phyloP scores from a whole-genome alignment of 768 basidiomycete species.

The Aureoboletus auriporus region DNA sequence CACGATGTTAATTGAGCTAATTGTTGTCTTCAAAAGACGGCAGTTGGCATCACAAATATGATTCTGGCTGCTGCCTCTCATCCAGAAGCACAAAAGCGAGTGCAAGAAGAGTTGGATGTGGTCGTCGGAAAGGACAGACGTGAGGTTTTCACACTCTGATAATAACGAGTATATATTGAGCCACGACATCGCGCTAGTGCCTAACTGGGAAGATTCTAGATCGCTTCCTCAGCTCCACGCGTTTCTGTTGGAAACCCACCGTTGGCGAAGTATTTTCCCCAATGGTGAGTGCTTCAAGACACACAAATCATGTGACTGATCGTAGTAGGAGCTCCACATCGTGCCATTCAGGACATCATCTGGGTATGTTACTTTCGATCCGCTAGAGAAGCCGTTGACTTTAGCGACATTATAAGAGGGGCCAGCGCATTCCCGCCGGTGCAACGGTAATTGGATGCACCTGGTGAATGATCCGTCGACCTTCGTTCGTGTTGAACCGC shows the following conservation, averaged over 20 bases:
- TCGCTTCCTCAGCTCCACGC: conserved; percentile 33
- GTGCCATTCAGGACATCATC: conserved; percentile 56
- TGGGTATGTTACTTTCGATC: conserved; percentile 38
- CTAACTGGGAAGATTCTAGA: conserved; percentile 31
- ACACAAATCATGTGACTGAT: background rate
- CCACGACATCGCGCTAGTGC: conserved; percentile 20
- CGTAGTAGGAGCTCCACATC: conserved; percentile 47
- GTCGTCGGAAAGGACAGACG: conserved; percentile 41
- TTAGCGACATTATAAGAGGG: conserved; percentile 7
- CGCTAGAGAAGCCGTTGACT: conserved; percentile 29
- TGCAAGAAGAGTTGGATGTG: conserved; percentile 51
- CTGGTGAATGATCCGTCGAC: conserved; percentile 6
- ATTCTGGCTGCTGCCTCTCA: conserved; percentile 54
- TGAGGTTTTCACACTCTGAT: background rate
- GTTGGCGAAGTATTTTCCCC: conserved; percentile 32
- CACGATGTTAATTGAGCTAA: background rate
- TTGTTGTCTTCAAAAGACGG: conserved; percentile 28
- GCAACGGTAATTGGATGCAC: conserved; percentile 19
- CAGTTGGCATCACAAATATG: conserved; percentile 45
- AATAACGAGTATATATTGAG: no score
- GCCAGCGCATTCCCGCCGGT: conserved; percentile 20
- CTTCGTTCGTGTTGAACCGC: background rate
- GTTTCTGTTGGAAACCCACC: conserved; percentile 32
- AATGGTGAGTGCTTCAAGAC: conserved; percentile 14
- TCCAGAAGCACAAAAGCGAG: conserved; percentile 45